Evolutionary conservation across 306 rosid species (phyloP).

Genomic region (Gynostemma pentaphyllum): DNA sequence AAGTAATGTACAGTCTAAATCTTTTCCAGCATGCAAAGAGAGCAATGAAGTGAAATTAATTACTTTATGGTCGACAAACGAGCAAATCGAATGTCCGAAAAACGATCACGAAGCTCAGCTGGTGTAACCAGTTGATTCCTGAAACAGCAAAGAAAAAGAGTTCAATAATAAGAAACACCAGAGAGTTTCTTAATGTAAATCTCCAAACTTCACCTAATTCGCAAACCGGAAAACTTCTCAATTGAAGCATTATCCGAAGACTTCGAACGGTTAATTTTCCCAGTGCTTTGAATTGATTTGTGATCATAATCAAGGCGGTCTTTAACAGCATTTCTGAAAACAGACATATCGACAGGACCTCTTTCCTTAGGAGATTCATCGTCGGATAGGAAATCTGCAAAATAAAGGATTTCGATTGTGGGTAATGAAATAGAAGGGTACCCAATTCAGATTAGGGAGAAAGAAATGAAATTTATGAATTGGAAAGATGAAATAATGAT

Average conservation of each 20-base stretch:
- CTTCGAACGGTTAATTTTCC: conserved; percentile 15
- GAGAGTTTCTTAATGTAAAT: neutral
- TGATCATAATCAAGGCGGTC: conserved; percentile 57
- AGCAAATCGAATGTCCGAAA: conserved; percentile 73
- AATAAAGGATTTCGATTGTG: neutral
- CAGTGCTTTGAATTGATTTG: conserved; percentile 10
- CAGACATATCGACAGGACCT: conserved; percentile 61
- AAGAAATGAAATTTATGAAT: neutral
- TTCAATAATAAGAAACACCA: neutral
- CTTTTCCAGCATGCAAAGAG: no score
- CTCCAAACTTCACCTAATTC: conserved; percentile 37
- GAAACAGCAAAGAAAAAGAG: neutral
- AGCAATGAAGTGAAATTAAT: conserved; percentile 15
- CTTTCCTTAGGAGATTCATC: conserved; percentile 21
- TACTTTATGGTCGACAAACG: conserved; percentile 68
- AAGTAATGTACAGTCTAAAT: neutral
- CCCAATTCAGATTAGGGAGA: neutral
- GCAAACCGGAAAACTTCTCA: conserved; percentile 74
- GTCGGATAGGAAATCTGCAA: conserved; percentile 48
- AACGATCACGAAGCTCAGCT: conserved; percentile 44
- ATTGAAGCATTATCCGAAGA: conserved; percentile 20
- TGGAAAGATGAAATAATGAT: no score
- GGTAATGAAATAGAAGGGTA: neutral
- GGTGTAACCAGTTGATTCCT: conserved; percentile 56
- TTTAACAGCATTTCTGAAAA: conserved; percentile 55